phyloP scores from a whole-genome alignment of 2,329 filamentous ascomycete species.

The Cercospora brassicicola region DNA sequence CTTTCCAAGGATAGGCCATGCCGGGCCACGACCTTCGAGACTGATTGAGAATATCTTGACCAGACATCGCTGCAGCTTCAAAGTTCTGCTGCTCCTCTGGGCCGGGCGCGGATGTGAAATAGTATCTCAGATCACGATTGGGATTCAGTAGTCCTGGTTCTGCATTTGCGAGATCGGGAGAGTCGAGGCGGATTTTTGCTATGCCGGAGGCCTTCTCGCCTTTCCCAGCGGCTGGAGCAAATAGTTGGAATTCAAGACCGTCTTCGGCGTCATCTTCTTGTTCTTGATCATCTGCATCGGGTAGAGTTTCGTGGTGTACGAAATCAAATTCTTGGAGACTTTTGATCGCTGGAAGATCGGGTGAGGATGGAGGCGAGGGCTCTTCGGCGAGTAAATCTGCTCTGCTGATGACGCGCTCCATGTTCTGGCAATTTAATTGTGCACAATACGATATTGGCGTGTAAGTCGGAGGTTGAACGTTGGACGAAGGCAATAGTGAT shows the following conservation, averaged over 20 bases:
- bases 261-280: conserved; percentile 12
- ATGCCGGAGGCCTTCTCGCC: not conserved
- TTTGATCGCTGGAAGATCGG: conserved; percentile 11
- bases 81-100: conserved; percentile 14
- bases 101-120: conserved; percentile 18
- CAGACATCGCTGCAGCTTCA: conserved; percentile 21
- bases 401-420: conserved; percentile 27
- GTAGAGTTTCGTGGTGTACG: conserved; percentile 15
- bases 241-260: conserved; percentile 26
- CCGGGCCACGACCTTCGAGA: conserved; percentile 25
- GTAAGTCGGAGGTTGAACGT: not conserved
- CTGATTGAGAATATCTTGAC: conserved; percentile 19
- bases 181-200: conserved; percentile 28
- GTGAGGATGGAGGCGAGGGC: conserved; percentile 17
- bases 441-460: not conserved
- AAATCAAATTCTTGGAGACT: conserved; percentile 23
- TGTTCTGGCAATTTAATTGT: not conserved
- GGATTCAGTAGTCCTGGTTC: conserved; percentile 26
- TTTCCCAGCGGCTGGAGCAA: conserved; percentile 19
- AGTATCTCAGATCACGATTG: conserved; percentile 21
- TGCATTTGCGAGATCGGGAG: conserved; percentile 19
- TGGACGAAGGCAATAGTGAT: not conserved
- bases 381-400: conserved; percentile 24
- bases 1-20: conserved; percentile 27
- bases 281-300: not conserved